Percentiles rank a stretch among this genome's conserved stretches.
These are phyloP conservation scores for Blumeria graminis DNA, from an alignment of 2,329 filamentous ascomycete genomes.

Conservation along the genomic window DNA sequence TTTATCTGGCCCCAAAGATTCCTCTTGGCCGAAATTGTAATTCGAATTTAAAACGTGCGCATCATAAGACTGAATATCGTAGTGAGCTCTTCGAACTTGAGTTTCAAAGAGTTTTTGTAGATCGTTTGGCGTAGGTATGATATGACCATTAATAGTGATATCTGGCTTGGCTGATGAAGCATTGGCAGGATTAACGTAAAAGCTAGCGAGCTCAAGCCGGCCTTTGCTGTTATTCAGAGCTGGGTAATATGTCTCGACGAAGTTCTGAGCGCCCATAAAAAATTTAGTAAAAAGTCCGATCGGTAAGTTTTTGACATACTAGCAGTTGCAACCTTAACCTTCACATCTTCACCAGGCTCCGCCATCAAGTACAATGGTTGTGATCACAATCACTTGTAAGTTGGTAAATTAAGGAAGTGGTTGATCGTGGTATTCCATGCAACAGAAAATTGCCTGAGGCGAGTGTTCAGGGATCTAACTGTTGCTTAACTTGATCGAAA, in stretches of 20 bases:
- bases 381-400: no score
- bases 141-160: constrained; percentile 60
- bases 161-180: constrained; percentile 32
- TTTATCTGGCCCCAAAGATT: constrained; percentile 18
- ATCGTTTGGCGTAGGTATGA: constrained; percentile 33
- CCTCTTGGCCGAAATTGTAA: constrained; percentile 31
- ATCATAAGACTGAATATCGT: constrained; percentile 55
- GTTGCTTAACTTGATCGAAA: no score
- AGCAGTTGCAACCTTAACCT: constrained; percentile 16
- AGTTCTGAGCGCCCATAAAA: constrained; percentile 38
- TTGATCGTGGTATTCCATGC: no score
- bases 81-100: constrained; percentile 34
- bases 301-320: constrained; percentile 10
- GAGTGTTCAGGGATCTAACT: no score
- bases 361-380: constrained; percentile 8
- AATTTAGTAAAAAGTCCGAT: constrained; percentile 1
- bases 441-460: no score
- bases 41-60: constrained; percentile 53
- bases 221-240: constrained; percentile 37
- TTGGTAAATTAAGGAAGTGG: no score
- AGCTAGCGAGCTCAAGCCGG: constrained; percentile 26
- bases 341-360: constrained; percentile 24
- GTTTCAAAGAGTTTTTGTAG: constrained; percentile 45
- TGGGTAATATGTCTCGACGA: constrained; percentile 52
- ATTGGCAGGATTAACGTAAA: constrained; percentile 39